Conservation (phyloP, 2,329 filamentous ascomycete genomes). For the Pseudogymnoascus sp. region DNA sequence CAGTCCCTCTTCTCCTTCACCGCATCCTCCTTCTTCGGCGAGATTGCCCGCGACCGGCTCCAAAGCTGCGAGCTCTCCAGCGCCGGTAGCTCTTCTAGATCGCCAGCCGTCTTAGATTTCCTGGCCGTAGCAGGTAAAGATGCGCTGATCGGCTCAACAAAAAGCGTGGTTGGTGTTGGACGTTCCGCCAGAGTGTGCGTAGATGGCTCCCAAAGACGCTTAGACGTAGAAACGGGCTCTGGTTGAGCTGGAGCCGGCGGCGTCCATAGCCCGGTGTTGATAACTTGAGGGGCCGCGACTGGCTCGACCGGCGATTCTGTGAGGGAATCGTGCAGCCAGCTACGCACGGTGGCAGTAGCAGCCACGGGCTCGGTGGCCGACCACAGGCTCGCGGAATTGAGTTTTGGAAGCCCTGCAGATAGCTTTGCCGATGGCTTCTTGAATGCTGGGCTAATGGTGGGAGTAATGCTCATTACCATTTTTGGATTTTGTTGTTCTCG, state of each 20-base stretch:
- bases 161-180: not conserved
- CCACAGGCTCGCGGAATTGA: not conserved
- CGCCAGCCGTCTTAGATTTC: not conserved
- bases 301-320: not conserved
- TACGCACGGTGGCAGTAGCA: not conserved
- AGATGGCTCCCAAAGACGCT: not conserved
- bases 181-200: not conserved
- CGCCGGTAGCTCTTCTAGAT: not conserved
- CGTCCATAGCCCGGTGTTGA: not conserved
- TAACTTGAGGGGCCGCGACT: not conserved
- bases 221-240: not conserved
- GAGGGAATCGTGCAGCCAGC: not conserved
- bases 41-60: not conserved
- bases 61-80: not conserved
- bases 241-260: not conserved
- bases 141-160: not conserved
- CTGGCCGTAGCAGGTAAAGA: not conserved
- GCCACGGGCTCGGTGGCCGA: not conserved
- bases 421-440: not conserved
- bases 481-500: slow-evolving; percentile 4
- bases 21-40: not conserved
- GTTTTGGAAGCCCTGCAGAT: not conserved
- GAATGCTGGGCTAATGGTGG: not conserved
- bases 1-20: not conserved
- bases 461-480: not conserved